phyloP scores from a whole-genome alignment of 441 rosid species.

The Adansonia grandidieri region DNA sequence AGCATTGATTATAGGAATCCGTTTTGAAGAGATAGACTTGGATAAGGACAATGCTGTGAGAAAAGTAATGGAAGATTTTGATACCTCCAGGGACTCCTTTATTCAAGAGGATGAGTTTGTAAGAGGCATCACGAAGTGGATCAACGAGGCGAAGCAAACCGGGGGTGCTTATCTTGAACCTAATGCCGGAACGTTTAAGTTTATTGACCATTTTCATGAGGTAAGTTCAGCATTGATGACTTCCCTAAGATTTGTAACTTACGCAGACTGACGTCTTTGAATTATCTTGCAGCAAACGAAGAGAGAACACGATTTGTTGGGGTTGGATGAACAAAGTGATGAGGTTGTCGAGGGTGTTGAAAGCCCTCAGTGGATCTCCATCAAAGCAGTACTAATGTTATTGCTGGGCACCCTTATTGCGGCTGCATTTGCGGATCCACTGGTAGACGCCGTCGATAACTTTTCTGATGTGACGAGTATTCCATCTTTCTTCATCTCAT shows the following conservation, averaged over 20 bases:
- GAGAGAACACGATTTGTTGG: conserved; percentile 57
- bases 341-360: conserved; percentile 51
- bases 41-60: conserved; percentile 68
- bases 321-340: conserved; percentile 48
- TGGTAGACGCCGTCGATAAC: conserved; percentile 85
- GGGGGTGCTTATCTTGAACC: conserved; percentile 44
- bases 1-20: conserved; percentile 83
- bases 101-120: conserved; percentile 58
- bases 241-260: conserved; percentile 7
- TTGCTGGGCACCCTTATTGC: conserved; percentile 78
- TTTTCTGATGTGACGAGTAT: conserved; percentile 88
- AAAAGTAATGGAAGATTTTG: conserved; percentile 73
- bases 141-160: conserved; percentile 52
- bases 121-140: conserved; percentile 69
- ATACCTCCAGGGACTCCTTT: conserved; percentile 49
- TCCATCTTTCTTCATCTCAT: conserved; percentile 94
- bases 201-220: conserved; percentile 54
- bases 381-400: conserved; percentile 71
- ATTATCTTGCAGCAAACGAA: conserved; percentile 57
- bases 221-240: conserved; percentile 43
- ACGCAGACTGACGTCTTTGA: conserved; percentile 17
- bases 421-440: conserved; percentile 92
- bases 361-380: conserved; percentile 50
- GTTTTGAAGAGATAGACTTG: conserved; percentile 77
- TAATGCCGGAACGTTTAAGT: conserved; percentile 53